Conservation (phyloP, 495 filamentous ascomycete genomes). For the Parathielavia hyrcaniae region DNA sequence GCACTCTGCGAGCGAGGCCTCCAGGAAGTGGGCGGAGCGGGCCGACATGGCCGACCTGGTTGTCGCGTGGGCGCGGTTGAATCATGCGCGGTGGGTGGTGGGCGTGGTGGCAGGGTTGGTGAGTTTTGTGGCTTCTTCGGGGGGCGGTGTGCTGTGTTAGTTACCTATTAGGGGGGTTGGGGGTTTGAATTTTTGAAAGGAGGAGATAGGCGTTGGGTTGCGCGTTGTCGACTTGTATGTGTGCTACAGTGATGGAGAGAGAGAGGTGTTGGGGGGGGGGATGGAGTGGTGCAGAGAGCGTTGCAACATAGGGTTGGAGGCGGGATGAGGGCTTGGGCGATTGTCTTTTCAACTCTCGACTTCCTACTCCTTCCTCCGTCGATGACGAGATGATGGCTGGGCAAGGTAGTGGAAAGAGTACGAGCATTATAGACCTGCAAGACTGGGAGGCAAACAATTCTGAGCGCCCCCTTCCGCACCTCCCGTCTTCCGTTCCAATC, state of each 20-base stretch:
- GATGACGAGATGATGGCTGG: too few species aligned
- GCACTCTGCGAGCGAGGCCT: conserved; percentile 9
- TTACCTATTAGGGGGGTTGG: background rate
- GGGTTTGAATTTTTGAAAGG: background rate
- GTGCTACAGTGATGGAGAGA: background rate
- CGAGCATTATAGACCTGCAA: too few species aligned
- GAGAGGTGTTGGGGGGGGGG: background rate
- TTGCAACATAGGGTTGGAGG: background rate
- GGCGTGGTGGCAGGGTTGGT: conserved; percentile 9
- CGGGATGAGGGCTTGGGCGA: background rate
- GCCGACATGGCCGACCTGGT: conserved; percentile 15
- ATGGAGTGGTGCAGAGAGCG: background rate
- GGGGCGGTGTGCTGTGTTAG: background rate
- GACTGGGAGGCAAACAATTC: too few species aligned
- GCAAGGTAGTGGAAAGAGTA: too few species aligned
- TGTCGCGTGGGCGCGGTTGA: conserved; percentile 12
- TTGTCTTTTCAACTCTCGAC: too few species aligned
- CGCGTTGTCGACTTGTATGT: background rate
- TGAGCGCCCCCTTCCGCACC: too few species aligned
- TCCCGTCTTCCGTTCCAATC: too few species aligned
- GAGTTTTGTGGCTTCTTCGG: conserved; percentile 2
- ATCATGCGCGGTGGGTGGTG: conserved; percentile 17
- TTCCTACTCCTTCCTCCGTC: too few species aligned
- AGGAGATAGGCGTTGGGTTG: background rate
- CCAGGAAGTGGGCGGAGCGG: conserved; percentile 16